phyloP scores from a whole-genome alignment of 805 yeast species.

The Saturnispora bothae region DNA sequence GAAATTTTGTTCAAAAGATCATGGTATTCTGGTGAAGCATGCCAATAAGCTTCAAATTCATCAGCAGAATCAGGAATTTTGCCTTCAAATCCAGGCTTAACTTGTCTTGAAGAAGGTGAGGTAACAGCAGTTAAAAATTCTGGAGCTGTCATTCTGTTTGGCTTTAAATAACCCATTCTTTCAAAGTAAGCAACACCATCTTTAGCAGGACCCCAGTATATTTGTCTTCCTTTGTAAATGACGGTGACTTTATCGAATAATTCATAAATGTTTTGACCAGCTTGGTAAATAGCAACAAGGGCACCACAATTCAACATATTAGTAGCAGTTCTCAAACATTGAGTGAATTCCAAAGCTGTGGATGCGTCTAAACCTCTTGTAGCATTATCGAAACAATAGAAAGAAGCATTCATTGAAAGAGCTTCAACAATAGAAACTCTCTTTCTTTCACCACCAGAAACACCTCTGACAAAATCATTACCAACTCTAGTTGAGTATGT shows the following conservation, averaged over 20 bases:
- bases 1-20: slow-evolving; percentile 28
- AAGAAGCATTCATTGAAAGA: slow-evolving; percentile 40
- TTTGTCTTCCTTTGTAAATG: slow-evolving; percentile 50
- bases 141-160: slow-evolving; percentile 58
- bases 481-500: slow-evolving; percentile 55
- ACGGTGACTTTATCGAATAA: slow-evolving; percentile 51
- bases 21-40: slow-evolving; percentile 45
- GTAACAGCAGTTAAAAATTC: slow-evolving; percentile 61
- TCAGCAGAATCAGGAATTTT: slow-evolving; percentile 45
- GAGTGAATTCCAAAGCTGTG: slow-evolving; percentile 54
- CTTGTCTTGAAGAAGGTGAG: slow-evolving; percentile 48
- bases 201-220: slow-evolving; percentile 46
- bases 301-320: slow-evolving; percentile 47
- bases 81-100: slow-evolving; percentile 41
- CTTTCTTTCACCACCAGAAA: slow-evolving; percentile 65
- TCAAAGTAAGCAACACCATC: slow-evolving; percentile 45
- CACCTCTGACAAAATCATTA: slow-evolving; percentile 54
- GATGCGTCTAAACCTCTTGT: slow-evolving; percentile 65
- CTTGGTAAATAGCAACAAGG: slow-evolving; percentile 57
- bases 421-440: slow-evolving; percentile 63
- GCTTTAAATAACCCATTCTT: slow-evolving; percentile 57
- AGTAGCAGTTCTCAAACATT: slow-evolving; percentile 53
- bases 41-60: slow-evolving; percentile 53
- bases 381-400: slow-evolving; percentile 59
- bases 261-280: slow-evolving; percentile 54